Base-by-base conservation (phyloP, 2,329 filamentous ascomycete species). In the Colletotrichum destructivum region DNA sequence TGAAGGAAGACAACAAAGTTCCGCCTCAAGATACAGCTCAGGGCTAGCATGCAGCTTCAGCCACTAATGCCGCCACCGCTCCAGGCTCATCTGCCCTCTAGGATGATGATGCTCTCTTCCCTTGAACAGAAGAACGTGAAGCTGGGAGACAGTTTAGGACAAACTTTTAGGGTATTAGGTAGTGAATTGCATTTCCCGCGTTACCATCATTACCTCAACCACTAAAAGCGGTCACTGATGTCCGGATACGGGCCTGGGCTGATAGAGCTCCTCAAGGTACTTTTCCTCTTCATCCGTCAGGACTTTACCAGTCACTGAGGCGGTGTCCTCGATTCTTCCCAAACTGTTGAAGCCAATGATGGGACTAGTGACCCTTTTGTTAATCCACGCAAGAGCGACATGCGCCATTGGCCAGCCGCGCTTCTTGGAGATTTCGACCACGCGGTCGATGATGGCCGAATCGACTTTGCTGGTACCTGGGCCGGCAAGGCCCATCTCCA, bases 351-450 rank as follows among this genome's bases (percentile, higher is more conserved):
- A 82, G 0, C 91, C 90, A 65, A 91, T 82, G 69, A 92, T 92
- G 2, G 89, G 90, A 74, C 84, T 88, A 38, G 84, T 79, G 7
- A 86, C 85, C 55, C 85, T 82, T 73, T 85, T 83, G 74, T 88
- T 81, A 65, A 87, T 85, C 91, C 91, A 93, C 3, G 90, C 90
- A 69, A 91, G 84, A 1, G 89, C 87, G 23, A 93, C 87, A 66
- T 91, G 87, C 54, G 88, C 88, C 87, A 93, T 92, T 74, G 85
- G 88, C 77, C 88, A 85, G 0, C 82, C 86, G 74, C 88, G 40
- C 15, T 44, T 44, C 73, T 84, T 82, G 0, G 90, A 88, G n/a
- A 91, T 74, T 77, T 91, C 86, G 78, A 90, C 85, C 2, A 82
- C 75, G 8, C 79, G 61, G 72, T 78, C 70, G 52, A 82, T 74